Conservation (phyloP, 2,329 filamentous ascomycete genomes). For the Penicillium palitans region DNA sequence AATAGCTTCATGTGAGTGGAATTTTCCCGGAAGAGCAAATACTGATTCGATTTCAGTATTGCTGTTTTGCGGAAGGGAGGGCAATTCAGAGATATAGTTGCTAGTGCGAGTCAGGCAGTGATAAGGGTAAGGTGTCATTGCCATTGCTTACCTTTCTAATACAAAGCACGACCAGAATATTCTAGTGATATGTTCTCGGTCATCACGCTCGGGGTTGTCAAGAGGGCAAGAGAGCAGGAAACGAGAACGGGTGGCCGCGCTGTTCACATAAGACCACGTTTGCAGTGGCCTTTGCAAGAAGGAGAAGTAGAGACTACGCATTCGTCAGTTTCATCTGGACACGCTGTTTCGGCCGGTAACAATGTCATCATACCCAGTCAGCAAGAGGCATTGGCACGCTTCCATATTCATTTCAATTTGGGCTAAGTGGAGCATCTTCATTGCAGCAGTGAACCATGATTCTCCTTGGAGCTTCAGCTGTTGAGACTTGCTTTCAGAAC, state of each 20-base stretch:
- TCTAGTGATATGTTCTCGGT: slow-evolving; percentile 7
- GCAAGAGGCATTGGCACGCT: slow-evolving; percentile 11
- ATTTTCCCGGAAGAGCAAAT: slow-evolving; percentile 11
- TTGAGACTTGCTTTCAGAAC: not conserved
- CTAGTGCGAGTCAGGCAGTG: not conserved
- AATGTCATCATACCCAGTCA: slow-evolving; percentile 4
- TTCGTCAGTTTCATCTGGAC: not conserved
- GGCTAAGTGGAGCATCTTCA: slow-evolving; percentile 13
- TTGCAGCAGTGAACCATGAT: slow-evolving; percentile 12
- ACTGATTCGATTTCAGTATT: slow-evolving; percentile 11
- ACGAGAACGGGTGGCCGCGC: slow-evolving; percentile 8
- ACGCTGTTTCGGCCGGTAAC: not conserved
- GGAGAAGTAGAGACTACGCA: slow-evolving; percentile 7
- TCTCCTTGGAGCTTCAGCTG: slow-evolving; percentile 4
- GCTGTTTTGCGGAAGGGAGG: slow-evolving; percentile 10
- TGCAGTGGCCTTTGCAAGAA: slow-evolving; percentile 14
- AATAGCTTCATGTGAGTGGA: slow-evolving; percentile 5
- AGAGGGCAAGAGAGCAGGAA: slow-evolving; percentile 9
- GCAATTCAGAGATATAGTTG: slow-evolving; percentile 13
- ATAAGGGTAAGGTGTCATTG: not conserved
- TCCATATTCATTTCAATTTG: slow-evolving; percentile 13
- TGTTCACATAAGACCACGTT: slow-evolving; percentile 13
- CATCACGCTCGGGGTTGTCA: slow-evolving; percentile 3
- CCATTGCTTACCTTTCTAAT: slow-evolving; percentile 6
- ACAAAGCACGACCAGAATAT: slow-evolving; percentile 16